These are phyloP conservation scores for Penicillium palitans DNA, from an alignment of 2,329 filamentous ascomycete genomes.

Conservation along the genomic window DNA sequence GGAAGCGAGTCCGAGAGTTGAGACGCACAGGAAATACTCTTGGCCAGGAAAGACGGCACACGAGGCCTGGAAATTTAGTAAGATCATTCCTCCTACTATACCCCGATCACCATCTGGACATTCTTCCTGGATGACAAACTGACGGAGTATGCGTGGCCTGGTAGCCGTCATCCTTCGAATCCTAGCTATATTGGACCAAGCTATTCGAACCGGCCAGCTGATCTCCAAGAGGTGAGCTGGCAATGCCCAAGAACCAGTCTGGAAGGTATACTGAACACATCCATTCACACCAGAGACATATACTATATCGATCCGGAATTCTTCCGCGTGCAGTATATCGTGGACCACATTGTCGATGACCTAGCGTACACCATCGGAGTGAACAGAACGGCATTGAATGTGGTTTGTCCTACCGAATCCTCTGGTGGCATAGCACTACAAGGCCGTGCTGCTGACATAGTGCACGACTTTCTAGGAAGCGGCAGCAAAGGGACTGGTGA, in stretches of 20 bases:
- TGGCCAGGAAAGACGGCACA: conserved; percentile 58
- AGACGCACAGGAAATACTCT: conserved; percentile 38
- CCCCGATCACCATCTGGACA: no score
- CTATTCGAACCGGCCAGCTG: conserved; percentile 49
- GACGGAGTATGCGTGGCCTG: conserved; percentile 13
- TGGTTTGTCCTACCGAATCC: conserved; percentile 47
- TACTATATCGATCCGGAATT: conserved; percentile 63
- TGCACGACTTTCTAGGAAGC: conserved; percentile 35
- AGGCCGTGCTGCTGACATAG: neutral
- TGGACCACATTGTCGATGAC: conserved; percentile 62
- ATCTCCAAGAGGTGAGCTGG: conserved; percentile 58
- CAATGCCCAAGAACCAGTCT: neutral
- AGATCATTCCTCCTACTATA: neutral
- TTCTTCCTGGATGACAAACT: neutral
- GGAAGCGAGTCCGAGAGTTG: conserved; percentile 22
- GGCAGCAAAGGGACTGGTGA: conserved; percentile 46
- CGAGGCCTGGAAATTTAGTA: conserved; percentile 58
- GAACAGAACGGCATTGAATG: conserved; percentile 55
- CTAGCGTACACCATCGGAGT: conserved; percentile 61
- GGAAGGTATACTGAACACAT: neutral
- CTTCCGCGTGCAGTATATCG: conserved; percentile 58
- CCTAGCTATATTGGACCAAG: conserved; percentile 56
- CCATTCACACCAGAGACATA: conserved; percentile 53
- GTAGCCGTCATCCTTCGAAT: conserved; percentile 58
- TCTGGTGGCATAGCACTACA: neutral